Percentiles rank a stretch among this genome's conserved stretches.
Evolutionary conservation across 768 basidiomycete species (phyloP).

Genomic region (Trametes cinnabarina): DNA sequence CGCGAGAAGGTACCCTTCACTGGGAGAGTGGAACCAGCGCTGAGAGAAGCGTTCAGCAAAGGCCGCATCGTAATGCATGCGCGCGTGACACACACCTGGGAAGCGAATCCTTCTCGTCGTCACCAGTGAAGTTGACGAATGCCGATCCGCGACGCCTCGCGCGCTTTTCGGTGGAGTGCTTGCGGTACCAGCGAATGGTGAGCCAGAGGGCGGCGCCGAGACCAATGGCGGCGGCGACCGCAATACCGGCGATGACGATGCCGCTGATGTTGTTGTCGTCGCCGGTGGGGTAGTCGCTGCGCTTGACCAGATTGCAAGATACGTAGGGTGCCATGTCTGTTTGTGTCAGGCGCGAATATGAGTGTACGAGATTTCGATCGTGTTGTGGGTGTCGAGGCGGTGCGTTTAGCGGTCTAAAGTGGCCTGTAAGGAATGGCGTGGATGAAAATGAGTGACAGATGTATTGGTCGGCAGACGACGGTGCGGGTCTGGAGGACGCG

Average conservation of each 20-base stretch:
- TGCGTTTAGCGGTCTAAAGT: not conserved
- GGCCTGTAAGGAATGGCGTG: not conserved
- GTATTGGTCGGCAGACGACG: not conserved
- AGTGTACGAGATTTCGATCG: not conserved
- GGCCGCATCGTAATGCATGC: not conserved
- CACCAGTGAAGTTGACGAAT: constrained; percentile 8
- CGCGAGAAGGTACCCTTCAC: constrained; percentile 39
- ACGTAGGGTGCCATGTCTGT: constrained; percentile 31
- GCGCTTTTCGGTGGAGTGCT: constrained; percentile 25
- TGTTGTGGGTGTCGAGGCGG: not conserved
- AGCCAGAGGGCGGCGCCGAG: constrained; percentile 44
- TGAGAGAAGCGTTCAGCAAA: not conserved
- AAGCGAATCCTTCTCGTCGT: constrained; percentile 6
- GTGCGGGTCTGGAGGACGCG: not conserved
- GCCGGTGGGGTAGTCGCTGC: constrained; percentile 5
- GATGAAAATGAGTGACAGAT: constrained; percentile 8
- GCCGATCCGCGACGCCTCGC: constrained; percentile 12
- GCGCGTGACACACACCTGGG: constrained; percentile 7
- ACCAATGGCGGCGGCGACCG: constrained; percentile 42
- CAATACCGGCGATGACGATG: constrained; percentile 51
- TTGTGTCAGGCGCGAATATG: constrained; percentile 3
- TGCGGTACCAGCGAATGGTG: constrained; percentile 39
- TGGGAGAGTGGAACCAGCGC: constrained; percentile 2
- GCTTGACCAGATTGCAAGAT: not conserved
- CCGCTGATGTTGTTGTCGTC: constrained; percentile 25